phyloP scores from a whole-genome alignment of 257 asterid genomes.

The Ilex asprella region DNA sequence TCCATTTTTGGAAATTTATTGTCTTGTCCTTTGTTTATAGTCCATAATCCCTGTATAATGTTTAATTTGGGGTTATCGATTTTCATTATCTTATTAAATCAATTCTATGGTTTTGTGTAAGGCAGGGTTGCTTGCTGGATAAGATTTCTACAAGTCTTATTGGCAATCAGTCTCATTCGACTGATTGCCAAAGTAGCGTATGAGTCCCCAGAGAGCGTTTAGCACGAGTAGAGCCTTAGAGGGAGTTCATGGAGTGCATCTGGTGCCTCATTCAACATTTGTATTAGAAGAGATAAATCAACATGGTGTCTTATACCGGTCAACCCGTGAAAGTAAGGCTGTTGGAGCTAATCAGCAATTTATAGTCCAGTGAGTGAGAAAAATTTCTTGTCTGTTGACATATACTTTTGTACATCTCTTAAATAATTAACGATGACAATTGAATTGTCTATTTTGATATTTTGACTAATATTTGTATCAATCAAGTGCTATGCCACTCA shows the following conservation, averaged over 20 bases:
- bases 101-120: too few relatives aligned
- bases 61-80: too few relatives aligned
- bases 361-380: conserved; percentile 45
- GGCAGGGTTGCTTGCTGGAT: too few relatives aligned
- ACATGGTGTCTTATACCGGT: conserved; percentile 37
- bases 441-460: too few relatives aligned
- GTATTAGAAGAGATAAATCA: conserved; percentile 51
- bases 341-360: conserved; percentile 34
- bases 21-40: too few relatives aligned
- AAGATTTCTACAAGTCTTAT: conserved; percentile 5
- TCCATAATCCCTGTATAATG: too few relatives aligned
- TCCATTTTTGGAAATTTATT: too few relatives aligned
- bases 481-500: conserved; percentile 2
- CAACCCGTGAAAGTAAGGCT: conserved; percentile 24
- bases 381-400: too few relatives aligned
- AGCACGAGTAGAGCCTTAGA: conserved; percentile 39
- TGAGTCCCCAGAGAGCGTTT: conserved; percentile 49
- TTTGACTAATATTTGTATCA: too few relatives aligned
- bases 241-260: conserved; percentile 71
- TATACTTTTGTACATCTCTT: neutral
- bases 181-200: conserved; percentile 66
- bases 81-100: too few relatives aligned
- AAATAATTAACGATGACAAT: too few relatives aligned
- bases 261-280: conserved; percentile 69
- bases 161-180: conserved; percentile 71